These are phyloP conservation scores for Euphorbia lathyris DNA, from an alignment of 345 rosid genomes.

Conservation along the genomic window DNA sequence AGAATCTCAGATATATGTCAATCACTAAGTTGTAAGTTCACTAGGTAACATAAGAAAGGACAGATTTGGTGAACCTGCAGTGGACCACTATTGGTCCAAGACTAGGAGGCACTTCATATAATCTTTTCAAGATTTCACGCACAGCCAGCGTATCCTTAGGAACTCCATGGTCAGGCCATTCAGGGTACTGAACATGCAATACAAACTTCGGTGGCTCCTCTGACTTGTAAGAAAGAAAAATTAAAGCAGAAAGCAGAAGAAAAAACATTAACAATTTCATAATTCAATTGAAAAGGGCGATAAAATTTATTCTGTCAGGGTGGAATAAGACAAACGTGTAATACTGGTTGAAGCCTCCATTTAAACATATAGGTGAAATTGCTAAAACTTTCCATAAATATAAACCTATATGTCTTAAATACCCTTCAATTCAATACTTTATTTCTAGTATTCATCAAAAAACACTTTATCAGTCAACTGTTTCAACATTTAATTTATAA, in stretches of 20 bases:
- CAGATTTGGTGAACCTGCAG: slow-evolving; percentile 67
- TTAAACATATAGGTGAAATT: background rate
- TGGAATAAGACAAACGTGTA: background rate
- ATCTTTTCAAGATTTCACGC: slow-evolving; percentile 73
- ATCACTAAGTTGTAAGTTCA: slow-evolving; percentile 12
- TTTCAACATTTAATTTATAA: no score
- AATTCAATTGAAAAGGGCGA: background rate
- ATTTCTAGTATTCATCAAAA: no score
- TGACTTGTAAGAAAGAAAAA: slow-evolving; percentile 40
- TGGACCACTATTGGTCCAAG: slow-evolving; percentile 85
- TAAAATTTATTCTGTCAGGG: background rate
- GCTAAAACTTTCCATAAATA: background rate
- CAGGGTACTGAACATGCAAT: slow-evolving; percentile 82
- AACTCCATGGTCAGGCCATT: slow-evolving; percentile 99
- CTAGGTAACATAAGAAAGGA: slow-evolving; percentile 6
- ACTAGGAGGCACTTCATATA: slow-evolving; percentile 51
- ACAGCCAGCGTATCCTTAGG: slow-evolving; percentile 66
- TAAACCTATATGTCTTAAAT: no score
- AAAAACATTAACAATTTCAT: background rate
- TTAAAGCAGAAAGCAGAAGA: background rate
- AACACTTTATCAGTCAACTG: no score
- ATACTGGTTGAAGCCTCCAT: background rate
- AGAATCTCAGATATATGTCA: slow-evolving; percentile 24
- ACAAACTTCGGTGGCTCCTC: slow-evolving; percentile 61
- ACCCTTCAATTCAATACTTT: no score